These are phyloP conservation scores for Trametes cinnabarina DNA, from an alignment of 768 basidiomycete species.

Conservation along the genomic window DNA sequence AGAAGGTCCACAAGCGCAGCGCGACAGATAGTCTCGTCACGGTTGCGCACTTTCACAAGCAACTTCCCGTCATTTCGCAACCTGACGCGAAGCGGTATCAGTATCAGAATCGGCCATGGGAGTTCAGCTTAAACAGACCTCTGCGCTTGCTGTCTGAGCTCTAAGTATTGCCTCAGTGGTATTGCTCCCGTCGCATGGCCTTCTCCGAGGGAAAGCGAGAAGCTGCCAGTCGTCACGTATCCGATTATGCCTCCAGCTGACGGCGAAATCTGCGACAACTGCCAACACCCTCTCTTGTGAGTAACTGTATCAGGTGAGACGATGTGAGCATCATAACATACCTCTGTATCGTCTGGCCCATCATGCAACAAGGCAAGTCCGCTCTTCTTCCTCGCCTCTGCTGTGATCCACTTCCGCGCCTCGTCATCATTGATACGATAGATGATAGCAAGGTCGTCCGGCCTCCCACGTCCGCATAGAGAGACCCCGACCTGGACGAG, in stretches of 20 bases:
- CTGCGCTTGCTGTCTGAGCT: constrained; percentile 49
- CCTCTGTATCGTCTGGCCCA: constrained; percentile 32
- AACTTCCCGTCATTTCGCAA: constrained; percentile 24
- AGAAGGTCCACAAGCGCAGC: constrained; percentile 46
- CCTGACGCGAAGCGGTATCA: constrained; percentile 2
- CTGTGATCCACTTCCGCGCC: constrained; percentile 45
- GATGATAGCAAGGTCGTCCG: constrained; percentile 71
- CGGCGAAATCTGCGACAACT: constrained; percentile 49
- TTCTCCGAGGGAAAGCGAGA: constrained; percentile 73
- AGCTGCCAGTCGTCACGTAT: constrained; percentile 81
- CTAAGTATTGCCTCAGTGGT: constrained; percentile 50
- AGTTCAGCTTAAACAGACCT: constrained; percentile 28
- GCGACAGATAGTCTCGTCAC: constrained; percentile 53
- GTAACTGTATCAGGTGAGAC: background rate
- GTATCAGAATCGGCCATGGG: background rate
- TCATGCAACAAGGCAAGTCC: constrained; percentile 18
- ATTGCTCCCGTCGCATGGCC: constrained; percentile 79
- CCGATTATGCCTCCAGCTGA: constrained; percentile 59
- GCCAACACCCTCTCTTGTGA: background rate
- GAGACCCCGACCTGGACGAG: constrained; percentile 65
- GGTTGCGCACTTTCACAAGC: constrained; percentile 65
- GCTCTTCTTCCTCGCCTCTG: constrained; percentile 27
- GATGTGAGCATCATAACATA: constrained; percentile 1
- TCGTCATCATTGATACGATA: constrained; percentile 61
- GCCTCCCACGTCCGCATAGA: constrained; percentile 66